Conservation (phyloP, 2,329 filamentous ascomycete genomes). For the Cryphonectria carpinicola region DNA sequence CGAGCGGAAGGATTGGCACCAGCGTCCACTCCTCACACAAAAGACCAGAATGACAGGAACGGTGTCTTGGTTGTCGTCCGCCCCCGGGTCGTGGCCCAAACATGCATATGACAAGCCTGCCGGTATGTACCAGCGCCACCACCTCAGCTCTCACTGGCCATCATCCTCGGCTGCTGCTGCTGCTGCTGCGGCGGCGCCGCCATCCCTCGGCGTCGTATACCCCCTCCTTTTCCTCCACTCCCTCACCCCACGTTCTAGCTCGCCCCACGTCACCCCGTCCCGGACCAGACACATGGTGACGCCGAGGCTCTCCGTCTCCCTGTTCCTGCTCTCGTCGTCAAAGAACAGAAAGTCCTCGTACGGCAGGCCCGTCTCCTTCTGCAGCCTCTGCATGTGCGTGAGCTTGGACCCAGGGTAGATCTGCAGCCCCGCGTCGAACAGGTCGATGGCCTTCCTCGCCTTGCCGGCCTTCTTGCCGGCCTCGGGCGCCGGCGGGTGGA, state of each 20-base stretch:
- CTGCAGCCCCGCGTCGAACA: conserved; percentile 65
- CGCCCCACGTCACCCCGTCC: conserved; percentile 76
- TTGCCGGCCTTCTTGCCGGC: conserved; percentile 36
- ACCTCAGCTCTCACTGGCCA: background rate
- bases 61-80: too few relatives aligned
- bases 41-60: too few relatives aligned
- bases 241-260: conserved; percentile 78
- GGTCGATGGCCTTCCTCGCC: conserved; percentile 55
- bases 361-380: conserved; percentile 69
- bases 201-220: background rate
- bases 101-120: too few relatives aligned
- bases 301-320: conserved; percentile 77
- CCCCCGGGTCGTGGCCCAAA: too few relatives aligned
- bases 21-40: too few relatives aligned
- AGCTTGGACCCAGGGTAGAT: conserved; percentile 81
- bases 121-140: too few relatives aligned
- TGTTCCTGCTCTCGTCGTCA: conserved; percentile 86
- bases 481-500: conserved; percentile 44
- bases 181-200: background rate
- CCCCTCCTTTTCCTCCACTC: conserved; percentile 79
- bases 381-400: conserved; percentile 78
- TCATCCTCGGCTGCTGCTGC: background rate
- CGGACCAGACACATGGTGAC: conserved; percentile 83
- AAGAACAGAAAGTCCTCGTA: conserved; percentile 94
- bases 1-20: too few relatives aligned